Evolutionary conservation across 140 eudicot genomes (phyloP).

Genomic region (Erigeron philadelphicus): DNA sequence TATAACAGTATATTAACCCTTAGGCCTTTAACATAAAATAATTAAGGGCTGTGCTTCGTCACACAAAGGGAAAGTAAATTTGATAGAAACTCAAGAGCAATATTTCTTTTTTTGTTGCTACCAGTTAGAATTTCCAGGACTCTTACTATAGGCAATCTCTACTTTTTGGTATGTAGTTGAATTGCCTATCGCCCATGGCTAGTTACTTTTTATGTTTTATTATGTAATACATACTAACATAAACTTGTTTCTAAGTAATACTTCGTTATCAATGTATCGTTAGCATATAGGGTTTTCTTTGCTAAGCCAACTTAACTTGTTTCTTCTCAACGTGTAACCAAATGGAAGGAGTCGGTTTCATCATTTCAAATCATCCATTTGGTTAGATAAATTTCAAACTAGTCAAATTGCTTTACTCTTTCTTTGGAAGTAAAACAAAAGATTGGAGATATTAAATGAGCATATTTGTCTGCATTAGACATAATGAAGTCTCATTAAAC

Average conservation of each 20-base stretch:
- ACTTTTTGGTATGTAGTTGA: not conserved
- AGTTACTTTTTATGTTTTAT: not conserved
- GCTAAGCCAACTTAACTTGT: no score
- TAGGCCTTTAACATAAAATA: not conserved
- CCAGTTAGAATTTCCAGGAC: conserved; percentile 15
- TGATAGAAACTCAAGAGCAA: not conserved
- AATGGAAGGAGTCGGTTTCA: no score
- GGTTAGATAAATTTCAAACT: not conserved
- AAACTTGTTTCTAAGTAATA: not conserved
- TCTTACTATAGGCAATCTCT: not conserved
- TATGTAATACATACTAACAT: not conserved
- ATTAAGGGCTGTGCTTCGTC: conserved; percentile 4
- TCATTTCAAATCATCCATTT: not conserved
- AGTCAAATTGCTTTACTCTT: not conserved
- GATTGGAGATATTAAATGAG: not conserved
- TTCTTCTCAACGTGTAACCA: no score
- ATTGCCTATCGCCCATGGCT: not conserved
- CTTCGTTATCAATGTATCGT: no score
- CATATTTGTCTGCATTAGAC: conserved; percentile 2
- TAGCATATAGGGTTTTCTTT: no score
- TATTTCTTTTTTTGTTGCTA: conserved; percentile 3
- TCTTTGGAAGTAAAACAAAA: not conserved
- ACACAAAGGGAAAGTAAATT: not conserved
- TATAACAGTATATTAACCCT: not conserved
- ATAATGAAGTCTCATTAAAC: conserved; percentile 8